A percentile compares a stretch with the other conserved stretches of the same genome.
Conservation (phyloP, 108 stramenopile genomes). For the Nannochloropsis gaditana region DNA sequence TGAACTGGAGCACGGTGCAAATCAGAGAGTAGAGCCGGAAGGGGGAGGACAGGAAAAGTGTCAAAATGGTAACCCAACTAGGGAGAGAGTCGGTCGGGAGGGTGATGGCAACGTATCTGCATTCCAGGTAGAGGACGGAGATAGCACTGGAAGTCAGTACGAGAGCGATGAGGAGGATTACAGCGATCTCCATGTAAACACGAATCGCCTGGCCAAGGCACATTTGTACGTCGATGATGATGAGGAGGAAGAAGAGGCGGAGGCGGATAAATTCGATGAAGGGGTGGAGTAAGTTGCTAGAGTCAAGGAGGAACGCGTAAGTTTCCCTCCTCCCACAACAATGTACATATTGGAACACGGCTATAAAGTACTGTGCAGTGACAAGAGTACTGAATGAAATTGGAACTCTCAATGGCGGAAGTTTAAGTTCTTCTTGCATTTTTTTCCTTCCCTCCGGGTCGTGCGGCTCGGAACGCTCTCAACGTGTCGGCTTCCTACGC, state of each 20-base stretch:
- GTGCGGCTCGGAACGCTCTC: too few species aligned
- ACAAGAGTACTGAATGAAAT: too few species aligned
- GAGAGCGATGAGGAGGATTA: slow-evolving; percentile 42
- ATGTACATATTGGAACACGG: too few species aligned
- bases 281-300: slow-evolving; percentile 22
- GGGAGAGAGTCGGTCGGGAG: not conserved
- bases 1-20: slow-evolving; percentile 2
- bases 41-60: not conserved
- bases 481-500: too few species aligned
- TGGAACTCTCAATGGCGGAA: too few species aligned
- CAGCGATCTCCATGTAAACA: slow-evolving; percentile 43
- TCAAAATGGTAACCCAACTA: not conserved
- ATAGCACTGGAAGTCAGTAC: slow-evolving; percentile 1
- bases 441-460: too few species aligned
- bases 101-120: not conserved
- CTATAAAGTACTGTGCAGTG: too few species aligned
- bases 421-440: too few species aligned
- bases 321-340: too few species aligned
- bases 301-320: not conserved
- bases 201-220: slow-evolving; percentile 46
- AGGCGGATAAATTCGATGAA: slow-evolving; percentile 28
- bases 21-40: not conserved
- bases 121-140: slow-evolving; percentile 28
- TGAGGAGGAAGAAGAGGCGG: slow-evolving; percentile 48
- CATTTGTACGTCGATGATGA: slow-evolving; percentile 35